These are phyloP conservation scores for Hypoxylon sp. DNA, from an alignment of 2,329 filamentous ascomycete genomes.

Conservation along the genomic window DNA sequence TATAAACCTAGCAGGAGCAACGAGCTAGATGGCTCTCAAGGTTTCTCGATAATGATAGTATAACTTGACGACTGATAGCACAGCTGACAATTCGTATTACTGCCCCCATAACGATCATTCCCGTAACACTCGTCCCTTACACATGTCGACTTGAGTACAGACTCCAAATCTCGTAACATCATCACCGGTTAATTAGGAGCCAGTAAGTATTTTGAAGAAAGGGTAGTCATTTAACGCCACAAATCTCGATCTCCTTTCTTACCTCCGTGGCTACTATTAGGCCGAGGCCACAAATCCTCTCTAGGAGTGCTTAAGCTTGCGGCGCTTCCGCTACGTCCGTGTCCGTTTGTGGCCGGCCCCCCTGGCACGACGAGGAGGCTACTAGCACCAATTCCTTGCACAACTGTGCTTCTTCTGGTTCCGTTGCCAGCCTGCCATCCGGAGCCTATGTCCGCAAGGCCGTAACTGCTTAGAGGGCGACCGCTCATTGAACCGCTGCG, in stretches of 20 bases:
- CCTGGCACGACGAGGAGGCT: conserved; percentile 69
- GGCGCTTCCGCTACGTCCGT: conserved; percentile 45
- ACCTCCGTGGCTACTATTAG: conserved; percentile 61
- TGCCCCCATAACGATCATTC: not conserved
- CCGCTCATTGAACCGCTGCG: conserved; percentile 48
- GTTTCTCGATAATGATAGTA: not conserved
- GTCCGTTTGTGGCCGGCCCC: conserved; percentile 41
- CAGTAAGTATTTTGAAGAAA: not conserved
- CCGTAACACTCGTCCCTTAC: not conserved
- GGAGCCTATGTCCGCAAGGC: conserved; percentile 66
- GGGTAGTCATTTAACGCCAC: conserved; percentile 56
- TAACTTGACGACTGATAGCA: not conserved
- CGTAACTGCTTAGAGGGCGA: conserved; percentile 70
- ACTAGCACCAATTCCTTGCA: conserved; percentile 64
- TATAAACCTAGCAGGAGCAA: not conserved
- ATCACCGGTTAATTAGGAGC: conserved; percentile 7
- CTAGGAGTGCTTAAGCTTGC: conserved; percentile 41
- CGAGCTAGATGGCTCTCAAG: not conserved
- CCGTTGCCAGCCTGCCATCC: conserved; percentile 67
- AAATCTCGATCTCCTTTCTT: conserved; percentile 59
- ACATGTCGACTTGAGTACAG: not conserved
- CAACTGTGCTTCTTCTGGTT: conserved; percentile 68
- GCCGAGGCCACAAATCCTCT: conserved; percentile 61
- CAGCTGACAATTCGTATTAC: not conserved
- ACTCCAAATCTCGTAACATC: conserved; percentile 1